A percentile compares a stretch with the other conserved stretches of the same genome.
Evolutionary conservation across 768 basidiomycete genomes (phyloP).

Genomic region (Termitomyces sp.): DNA sequence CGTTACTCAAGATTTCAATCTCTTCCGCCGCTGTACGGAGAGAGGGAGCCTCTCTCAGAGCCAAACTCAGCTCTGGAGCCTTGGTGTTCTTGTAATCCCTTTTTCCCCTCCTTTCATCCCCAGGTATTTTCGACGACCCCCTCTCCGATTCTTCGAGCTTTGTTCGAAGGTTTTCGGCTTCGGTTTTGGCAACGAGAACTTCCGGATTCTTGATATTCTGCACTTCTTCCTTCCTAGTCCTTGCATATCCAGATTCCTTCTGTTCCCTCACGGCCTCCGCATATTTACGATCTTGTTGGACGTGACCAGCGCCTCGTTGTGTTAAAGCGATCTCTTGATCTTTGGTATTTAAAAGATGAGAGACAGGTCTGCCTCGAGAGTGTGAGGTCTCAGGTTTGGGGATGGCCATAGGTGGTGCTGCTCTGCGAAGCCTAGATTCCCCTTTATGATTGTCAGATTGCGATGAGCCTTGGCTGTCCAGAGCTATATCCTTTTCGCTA

Average conservation of each 20-base stretch:
- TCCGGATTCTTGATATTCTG: background rate
- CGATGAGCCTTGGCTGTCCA: background rate
- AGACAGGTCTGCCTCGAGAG: background rate
- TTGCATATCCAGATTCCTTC: background rate
- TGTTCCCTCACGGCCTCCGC: background rate
- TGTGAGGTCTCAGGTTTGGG: background rate
- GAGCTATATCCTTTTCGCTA: background rate
- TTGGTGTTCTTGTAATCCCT: background rate
- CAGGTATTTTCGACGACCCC: background rate
- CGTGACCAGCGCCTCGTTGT: background rate
- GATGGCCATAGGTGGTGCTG: too few species aligned
- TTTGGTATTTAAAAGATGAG: background rate
- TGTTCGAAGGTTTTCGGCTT: background rate
- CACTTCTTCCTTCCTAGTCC: background rate
- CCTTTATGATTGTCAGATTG: background rate
- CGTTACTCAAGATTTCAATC: background rate
- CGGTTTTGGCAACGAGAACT: background rate
- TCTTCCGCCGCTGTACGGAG: background rate
- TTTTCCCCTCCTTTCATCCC: background rate
- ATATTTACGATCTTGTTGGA: background rate
- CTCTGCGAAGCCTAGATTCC: background rate
- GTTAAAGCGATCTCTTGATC: background rate
- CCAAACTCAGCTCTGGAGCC: background rate
- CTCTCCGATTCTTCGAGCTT: background rate
- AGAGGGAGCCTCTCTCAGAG: background rate